Evolutionary conservation across 768 basidiomycete species (phyloP).

Genomic region (Leccinum rimulosum): DNA sequence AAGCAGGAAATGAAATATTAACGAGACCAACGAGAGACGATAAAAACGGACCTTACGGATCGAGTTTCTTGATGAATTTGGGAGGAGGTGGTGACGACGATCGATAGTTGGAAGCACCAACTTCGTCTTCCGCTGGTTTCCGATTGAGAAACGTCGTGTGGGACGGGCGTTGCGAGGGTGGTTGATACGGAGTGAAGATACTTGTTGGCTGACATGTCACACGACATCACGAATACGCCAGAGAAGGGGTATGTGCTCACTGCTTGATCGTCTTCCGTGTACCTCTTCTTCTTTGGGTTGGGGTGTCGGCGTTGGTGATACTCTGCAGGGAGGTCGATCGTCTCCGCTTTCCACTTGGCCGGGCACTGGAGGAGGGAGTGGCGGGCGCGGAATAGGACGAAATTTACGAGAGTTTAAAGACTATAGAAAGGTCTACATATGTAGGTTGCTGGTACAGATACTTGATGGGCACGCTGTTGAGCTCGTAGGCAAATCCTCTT

Average conservation of each 20-base stretch:
- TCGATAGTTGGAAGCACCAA: neutral
- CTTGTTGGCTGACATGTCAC: neutral
- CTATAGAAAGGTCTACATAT: conserved; percentile 16
- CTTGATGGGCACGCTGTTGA: conserved; percentile 15
- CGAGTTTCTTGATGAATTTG: conserved; percentile 23
- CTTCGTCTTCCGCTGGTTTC: neutral
- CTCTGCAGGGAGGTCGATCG: neutral
- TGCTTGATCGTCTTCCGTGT: neutral
- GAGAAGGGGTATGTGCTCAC: conserved; percentile 1
- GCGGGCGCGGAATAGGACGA: conserved; percentile 26
- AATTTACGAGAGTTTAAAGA: conserved; percentile 13
- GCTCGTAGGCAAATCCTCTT: conserved; percentile 16
- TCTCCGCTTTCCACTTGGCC: neutral
- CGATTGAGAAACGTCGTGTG: conserved; percentile 3
- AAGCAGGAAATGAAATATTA: neutral
- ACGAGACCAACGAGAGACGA: neutral
- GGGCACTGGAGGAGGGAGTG: neutral
- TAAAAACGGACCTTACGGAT: conserved; percentile 15
- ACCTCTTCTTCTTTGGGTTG: neutral
- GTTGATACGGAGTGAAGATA: conserved; percentile 25
- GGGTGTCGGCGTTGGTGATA: neutral
- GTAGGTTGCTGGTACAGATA: conserved; percentile 27
- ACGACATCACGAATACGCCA: neutral
- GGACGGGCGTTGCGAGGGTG: conserved; percentile 16
- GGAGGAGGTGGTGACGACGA: neutral